Evolutionary conservation across 345 rosid genomes (phyloP).

Genomic region (Pugionium cornutum): DNA sequence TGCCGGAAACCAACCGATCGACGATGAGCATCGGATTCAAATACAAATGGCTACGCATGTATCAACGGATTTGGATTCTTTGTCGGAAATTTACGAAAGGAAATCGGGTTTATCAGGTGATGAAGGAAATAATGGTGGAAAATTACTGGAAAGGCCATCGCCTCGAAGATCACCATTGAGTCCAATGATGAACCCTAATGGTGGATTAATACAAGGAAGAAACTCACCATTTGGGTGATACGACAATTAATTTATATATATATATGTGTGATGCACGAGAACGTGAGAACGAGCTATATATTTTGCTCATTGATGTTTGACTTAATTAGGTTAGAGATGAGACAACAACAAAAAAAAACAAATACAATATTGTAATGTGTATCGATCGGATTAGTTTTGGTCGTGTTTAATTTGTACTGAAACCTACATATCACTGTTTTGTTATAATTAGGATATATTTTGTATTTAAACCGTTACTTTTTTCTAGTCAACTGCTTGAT

Average conservation of each 20-base stretch:
- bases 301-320: conserved; percentile 32
- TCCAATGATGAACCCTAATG: conserved; percentile 52
- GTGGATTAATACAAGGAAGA: conserved; percentile 57
- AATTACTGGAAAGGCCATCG: conserved; percentile 64
- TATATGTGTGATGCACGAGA: conserved; percentile 28
- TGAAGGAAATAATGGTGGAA: conserved; percentile 43
- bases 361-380: conserved; percentile 25
- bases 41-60: conserved; percentile 51
- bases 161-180: conserved; percentile 64
- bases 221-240: conserved; percentile 62
- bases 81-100: conserved; percentile 73
- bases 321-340: conserved; percentile 38
- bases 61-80: conserved; percentile 62
- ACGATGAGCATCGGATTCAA: conserved; percentile 53
- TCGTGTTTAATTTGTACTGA: conserved; percentile 31
- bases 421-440: conserved; percentile 22
- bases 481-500: conserved; percentile 19
- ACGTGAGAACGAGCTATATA: conserved; percentile 28
- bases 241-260: neutral
- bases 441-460: conserved; percentile 26
- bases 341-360: conserved; percentile 12
- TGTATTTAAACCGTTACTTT: conserved; percentile 12
- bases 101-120: conserved; percentile 66
- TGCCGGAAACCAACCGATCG: conserved; percentile 34
- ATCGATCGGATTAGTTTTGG: conserved; percentile 36